phyloP scores from a whole-genome alignment of 768 basidiomycete species.

The Leccinum incarnatum region DNA sequence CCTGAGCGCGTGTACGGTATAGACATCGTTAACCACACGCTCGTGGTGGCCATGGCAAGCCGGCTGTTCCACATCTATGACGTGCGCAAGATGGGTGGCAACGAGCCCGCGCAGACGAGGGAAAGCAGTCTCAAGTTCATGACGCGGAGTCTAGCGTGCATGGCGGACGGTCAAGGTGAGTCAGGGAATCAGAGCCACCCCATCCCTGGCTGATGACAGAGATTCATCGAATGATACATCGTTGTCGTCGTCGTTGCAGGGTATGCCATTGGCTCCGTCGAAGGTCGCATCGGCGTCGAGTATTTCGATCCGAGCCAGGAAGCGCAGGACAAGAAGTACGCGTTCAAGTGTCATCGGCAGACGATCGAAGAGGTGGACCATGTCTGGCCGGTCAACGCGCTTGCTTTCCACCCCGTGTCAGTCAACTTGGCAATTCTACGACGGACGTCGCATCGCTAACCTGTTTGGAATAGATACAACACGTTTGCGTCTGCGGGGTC shows the following conservation, averaged over 20 bases:
- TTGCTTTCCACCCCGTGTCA: slow-evolving; percentile 89
- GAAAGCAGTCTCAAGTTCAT: slow-evolving; percentile 96
- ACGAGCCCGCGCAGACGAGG: slow-evolving; percentile 66
- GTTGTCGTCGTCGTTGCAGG: slow-evolving; percentile 43
- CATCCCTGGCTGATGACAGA: background rate
- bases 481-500: slow-evolving; percentile 96
- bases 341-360: slow-evolving; percentile 96
- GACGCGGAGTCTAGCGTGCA: slow-evolving; percentile 88
- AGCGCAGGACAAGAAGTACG: slow-evolving; percentile 73
- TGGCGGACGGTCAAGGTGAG: slow-evolving; percentile 88
- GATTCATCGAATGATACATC: background rate
- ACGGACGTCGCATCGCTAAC: background rate
- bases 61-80: slow-evolving; percentile 89
- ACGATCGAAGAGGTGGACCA: slow-evolving; percentile 89
- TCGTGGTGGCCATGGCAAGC: slow-evolving; percentile 93
- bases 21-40: slow-evolving; percentile 70
- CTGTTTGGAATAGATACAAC: slow-evolving; percentile 55
- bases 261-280: slow-evolving; percentile 90
- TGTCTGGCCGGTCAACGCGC: slow-evolving; percentile 94
- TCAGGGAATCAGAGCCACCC: background rate
- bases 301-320: slow-evolving; percentile 85
- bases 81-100: slow-evolving; percentile 63
- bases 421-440: slow-evolving; percentile 21
- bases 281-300: slow-evolving; percentile 95
- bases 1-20: slow-evolving; percentile 87